A percentile compares a stretch with the other conserved stretches of the same genome.
phyloP scores from a whole-genome alignment of 2,329 filamentous ascomycete species.

The Arthrocladium fulminans region DNA sequence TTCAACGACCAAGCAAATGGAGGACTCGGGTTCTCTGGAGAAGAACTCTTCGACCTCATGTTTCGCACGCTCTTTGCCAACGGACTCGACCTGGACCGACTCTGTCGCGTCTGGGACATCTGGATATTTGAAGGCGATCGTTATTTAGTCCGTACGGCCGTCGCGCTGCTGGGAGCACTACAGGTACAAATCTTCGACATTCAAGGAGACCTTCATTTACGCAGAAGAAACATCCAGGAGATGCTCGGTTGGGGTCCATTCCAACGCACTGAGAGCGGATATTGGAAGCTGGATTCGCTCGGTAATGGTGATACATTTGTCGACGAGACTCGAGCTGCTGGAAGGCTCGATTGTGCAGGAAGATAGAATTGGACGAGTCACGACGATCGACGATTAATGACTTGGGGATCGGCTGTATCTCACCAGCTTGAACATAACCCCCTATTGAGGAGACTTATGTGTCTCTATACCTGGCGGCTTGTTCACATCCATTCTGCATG shows the following conservation, averaged over 20 bases:
- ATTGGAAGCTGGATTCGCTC: slow-evolving; percentile 33
- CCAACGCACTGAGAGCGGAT: slow-evolving; percentile 29
- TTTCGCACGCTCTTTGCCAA: slow-evolving; percentile 46
- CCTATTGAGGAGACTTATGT: background rate
- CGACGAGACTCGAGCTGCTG: slow-evolving; percentile 34
- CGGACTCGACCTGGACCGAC: slow-evolving; percentile 44
- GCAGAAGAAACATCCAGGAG: slow-evolving; percentile 22
- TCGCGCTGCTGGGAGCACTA: slow-evolving; percentile 34
- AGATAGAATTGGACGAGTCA: slow-evolving; percentile 11
- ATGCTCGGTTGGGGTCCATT: slow-evolving; percentile 29
- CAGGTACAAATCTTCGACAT: slow-evolving; percentile 36
- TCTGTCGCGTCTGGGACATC: slow-evolving; percentile 52
- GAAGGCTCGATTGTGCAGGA: slow-evolving; percentile 29
- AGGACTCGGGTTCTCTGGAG: slow-evolving; percentile 24
- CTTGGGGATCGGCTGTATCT: background rate
- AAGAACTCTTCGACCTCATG: slow-evolving; percentile 45
- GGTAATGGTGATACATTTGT: slow-evolving; percentile 37
- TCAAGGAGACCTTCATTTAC: slow-evolving; percentile 30
- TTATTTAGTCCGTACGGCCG: slow-evolving; percentile 37
- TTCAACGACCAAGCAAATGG: slow-evolving; percentile 27
- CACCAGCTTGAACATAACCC: background rate
- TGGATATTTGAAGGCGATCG: slow-evolving; percentile 54
- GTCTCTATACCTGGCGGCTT: background rate
- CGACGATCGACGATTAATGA: slow-evolving; percentile 6
- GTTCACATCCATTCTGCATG: background rate